phyloP scores from a whole-genome alignment of 441 rosid genomes.

The Erysimum pusillum region DNA sequence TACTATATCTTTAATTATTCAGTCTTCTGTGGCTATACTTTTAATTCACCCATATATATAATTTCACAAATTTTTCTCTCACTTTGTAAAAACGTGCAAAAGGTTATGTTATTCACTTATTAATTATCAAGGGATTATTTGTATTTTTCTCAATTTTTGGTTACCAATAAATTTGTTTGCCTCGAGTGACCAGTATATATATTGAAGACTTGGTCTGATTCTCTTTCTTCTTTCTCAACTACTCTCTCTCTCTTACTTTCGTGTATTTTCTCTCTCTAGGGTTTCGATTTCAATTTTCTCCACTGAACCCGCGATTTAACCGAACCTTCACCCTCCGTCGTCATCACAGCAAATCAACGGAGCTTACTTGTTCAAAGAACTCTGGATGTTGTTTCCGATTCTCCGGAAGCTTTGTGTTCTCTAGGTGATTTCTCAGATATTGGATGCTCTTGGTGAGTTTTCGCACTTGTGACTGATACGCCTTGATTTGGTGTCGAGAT shows the following conservation, averaged over 20 bases:
- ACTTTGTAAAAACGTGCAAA: too few species aligned
- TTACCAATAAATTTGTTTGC: conserved; percentile 10
- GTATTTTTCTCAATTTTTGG: not conserved
- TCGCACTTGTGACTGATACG: conserved; percentile 19
- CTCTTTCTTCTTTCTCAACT: conserved; percentile 31
- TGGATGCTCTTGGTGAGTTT: conserved; percentile 36
- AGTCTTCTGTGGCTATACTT: too few species aligned
- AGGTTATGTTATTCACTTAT: not conserved
- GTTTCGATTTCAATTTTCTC: conserved; percentile 43
- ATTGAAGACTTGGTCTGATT: conserved; percentile 13
- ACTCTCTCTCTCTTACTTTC: conserved; percentile 6
- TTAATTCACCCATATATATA: too few species aligned
- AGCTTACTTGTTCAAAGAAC: conserved; percentile 16
- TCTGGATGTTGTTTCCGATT: conserved; percentile 5
- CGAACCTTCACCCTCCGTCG: conserved; percentile 16
- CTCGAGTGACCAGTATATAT: conserved; percentile 40
- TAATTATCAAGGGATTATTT: conserved; percentile 28
- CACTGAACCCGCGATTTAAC: conserved; percentile 43
- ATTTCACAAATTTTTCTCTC: too few species aligned
- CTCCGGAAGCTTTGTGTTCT: conserved; percentile 18
- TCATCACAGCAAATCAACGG: conserved; percentile 32
- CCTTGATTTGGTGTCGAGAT: conserved; percentile 19
- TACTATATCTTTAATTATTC: too few species aligned
- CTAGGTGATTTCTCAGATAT: conserved; percentile 30
- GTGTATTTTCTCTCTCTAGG: conserved; percentile 42